Evolutionary conservation across 1,284 basidiomycete species (phyloP).

Genomic region (Sporisorium exsertum): DNA sequence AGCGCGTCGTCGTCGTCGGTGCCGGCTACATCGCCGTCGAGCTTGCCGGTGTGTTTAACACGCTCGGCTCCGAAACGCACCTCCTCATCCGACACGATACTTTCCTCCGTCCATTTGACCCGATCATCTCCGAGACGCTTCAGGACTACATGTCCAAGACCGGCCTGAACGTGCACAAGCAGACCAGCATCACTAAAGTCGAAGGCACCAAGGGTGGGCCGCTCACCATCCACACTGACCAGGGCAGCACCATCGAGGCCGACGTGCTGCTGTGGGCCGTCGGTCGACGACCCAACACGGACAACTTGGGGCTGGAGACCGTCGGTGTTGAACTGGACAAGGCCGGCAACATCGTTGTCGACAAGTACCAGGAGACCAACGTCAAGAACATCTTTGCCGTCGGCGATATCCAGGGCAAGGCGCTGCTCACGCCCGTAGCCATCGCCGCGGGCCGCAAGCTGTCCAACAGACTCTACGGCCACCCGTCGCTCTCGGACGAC

Average conservation of each 20-base stretch:
- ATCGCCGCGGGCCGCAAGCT: constrained; percentile 93
- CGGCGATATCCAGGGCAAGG: constrained; percentile 93
- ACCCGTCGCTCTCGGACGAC: constrained; percentile 83
- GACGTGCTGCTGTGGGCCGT: constrained; percentile 95
- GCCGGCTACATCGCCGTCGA: constrained; percentile 98
- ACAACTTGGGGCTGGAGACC: constrained; percentile 81
- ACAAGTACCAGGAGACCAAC: constrained; percentile 84
- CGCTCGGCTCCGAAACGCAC: constrained; percentile 79
- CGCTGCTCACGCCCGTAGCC: constrained; percentile 94
- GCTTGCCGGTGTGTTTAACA: constrained; percentile 67
- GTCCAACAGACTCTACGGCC: constrained; percentile 89
- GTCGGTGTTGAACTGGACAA: constrained; percentile 81
- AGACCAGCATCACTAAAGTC: constrained; percentile 80
- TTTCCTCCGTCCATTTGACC: constrained; percentile 93
- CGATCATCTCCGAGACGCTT: constrained; percentile 83
- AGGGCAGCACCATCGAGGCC: constrained; percentile 82
- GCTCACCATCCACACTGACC: constrained; percentile 67
- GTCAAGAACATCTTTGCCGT: constrained; percentile 82
- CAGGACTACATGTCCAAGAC: constrained; percentile 95
- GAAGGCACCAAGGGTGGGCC: constrained; percentile 72
- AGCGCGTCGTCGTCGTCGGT: constrained; percentile 91
- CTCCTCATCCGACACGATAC: constrained; percentile 88
- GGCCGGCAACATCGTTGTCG: constrained; percentile 85
- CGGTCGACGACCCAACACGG: constrained; percentile 85
- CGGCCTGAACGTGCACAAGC: constrained; percentile 86